These are phyloP conservation scores for Seminavis robusta DNA, from an alignment of 108 stramenopile genomes.

Conservation along the genomic window DNA sequence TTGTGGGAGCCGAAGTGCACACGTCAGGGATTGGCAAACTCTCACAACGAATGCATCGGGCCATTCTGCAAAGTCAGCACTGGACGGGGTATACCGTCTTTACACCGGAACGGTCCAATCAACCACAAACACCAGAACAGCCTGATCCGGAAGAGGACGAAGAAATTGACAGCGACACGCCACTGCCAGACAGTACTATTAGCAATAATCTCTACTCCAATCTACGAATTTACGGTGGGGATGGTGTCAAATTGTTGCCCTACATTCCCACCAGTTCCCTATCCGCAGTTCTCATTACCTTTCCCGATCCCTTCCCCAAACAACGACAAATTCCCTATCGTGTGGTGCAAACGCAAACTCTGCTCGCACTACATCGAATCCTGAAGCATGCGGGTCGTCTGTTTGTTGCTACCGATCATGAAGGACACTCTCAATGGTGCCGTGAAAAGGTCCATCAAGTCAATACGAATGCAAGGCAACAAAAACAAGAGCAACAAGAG, in stretches of 20 bases:
- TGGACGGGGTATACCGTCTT: not conserved
- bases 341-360: slow-evolving; percentile 45
- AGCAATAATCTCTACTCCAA: slow-evolving; percentile 32
- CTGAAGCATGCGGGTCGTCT: slow-evolving; percentile 42
- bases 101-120: not conserved
- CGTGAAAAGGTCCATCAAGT: slow-evolving; percentile 31
- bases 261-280: slow-evolving; percentile 45
- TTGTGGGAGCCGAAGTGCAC: slow-evolving; percentile 67
- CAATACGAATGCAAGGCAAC: not conserved
- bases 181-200: not conserved
- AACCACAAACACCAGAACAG: not conserved
- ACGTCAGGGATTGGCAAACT: slow-evolving; percentile 47
- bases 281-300: slow-evolving; percentile 52
- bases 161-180: not conserved
- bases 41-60: slow-evolving; percentile 41
- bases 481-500: not conserved
- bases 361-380: slow-evolving; percentile 43
- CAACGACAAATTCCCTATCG: slow-evolving; percentile 38
- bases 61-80: slow-evolving; percentile 3
- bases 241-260: slow-evolving; percentile 61
- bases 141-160: not conserved
- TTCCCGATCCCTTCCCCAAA: slow-evolving; percentile 75
- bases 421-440: slow-evolving; percentile 49
- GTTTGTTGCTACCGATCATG: slow-evolving; percentile 70
- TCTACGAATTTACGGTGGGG: slow-evolving; percentile 57